These are phyloP conservation scores for Chlamydomonas sphaeroides DNA, from an alignment of 139 green algal genomes.

Conservation along the genomic window DNA sequence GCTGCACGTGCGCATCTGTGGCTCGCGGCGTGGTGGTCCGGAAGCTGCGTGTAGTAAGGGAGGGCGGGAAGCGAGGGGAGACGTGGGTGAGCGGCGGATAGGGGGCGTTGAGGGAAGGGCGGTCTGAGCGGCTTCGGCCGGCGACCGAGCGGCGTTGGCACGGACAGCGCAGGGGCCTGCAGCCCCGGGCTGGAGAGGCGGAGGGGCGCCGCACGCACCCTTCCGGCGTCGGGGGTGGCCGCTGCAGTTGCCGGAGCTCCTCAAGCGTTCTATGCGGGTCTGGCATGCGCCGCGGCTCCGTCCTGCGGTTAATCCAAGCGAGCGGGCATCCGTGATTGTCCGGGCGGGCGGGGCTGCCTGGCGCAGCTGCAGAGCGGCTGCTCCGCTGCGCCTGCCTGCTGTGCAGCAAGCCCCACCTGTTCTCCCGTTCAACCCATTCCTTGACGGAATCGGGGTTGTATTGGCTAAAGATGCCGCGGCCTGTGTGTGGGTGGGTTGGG, in stretches of 20 bases:
- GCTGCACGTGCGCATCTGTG: background rate
- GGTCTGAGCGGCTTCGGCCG: too few relatives aligned
- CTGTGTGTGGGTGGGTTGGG: too few relatives aligned
- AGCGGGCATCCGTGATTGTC: too few relatives aligned
- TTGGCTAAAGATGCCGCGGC: conserved; percentile 43
- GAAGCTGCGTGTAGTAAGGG: background rate
- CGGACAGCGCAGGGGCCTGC: background rate
- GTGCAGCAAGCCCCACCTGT: background rate
- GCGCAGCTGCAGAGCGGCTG: too few relatives aligned
- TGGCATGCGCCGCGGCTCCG: too few relatives aligned
- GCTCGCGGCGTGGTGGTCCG: background rate
- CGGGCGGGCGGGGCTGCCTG: too few relatives aligned
- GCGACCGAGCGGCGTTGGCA: too few relatives aligned
- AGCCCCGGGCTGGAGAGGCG: too few relatives aligned
- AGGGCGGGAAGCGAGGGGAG: too few relatives aligned
- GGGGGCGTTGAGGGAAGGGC: too few relatives aligned
- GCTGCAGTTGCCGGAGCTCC: conserved; percentile 28
- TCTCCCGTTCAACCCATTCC: conserved; percentile 31
- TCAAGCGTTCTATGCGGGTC: background rate
- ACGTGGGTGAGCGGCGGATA: too few relatives aligned
- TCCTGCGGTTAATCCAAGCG: too few relatives aligned
- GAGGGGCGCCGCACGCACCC: conserved; percentile 26
- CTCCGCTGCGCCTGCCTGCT: background rate
- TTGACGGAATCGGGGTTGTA: conserved; percentile 44
- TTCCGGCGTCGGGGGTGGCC: background rate